Evolutionary conservation across 2,329 filamentous ascomycete genomes (phyloP).

Genomic region (Exophiala mesophila): DNA sequence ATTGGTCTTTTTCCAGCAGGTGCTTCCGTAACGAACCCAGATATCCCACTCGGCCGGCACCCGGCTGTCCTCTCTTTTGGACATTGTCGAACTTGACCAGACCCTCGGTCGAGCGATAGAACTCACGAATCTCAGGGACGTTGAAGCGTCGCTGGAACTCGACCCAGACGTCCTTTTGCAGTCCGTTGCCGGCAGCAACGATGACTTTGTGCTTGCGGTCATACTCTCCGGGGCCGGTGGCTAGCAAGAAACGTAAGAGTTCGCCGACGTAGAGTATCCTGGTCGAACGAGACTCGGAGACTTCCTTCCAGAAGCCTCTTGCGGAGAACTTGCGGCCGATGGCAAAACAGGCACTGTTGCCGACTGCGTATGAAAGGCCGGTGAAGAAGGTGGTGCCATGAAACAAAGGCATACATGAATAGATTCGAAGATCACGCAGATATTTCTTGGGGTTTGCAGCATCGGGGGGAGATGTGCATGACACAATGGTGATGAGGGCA

Average conservation of each 20-base stretch:
- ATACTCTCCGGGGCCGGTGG: slow-evolving; percentile 38
- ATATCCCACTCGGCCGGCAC: slow-evolving; percentile 46
- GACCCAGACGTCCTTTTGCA: slow-evolving; percentile 46
- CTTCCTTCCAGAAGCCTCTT: slow-evolving; percentile 22
- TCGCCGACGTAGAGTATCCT: slow-evolving; percentile 54
- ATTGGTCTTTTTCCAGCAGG: slow-evolving; percentile 46
- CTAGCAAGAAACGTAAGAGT: slow-evolving; percentile 44
- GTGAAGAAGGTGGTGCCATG: slow-evolving; percentile 47
- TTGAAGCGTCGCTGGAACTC: slow-evolving; percentile 37
- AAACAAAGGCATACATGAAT: slow-evolving; percentile 46
- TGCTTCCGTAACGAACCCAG: slow-evolving; percentile 34
- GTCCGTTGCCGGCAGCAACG: slow-evolving; percentile 44
- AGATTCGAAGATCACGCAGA: slow-evolving; percentile 40
- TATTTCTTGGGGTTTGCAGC: slow-evolving; percentile 37
- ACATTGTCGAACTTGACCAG: slow-evolving; percentile 59
- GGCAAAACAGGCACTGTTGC: slow-evolving; percentile 40
- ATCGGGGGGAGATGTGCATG: slow-evolving; percentile 30
- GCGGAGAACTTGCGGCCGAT: slow-evolving; percentile 34
- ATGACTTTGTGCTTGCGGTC: slow-evolving; percentile 43
- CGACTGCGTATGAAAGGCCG: slow-evolving; percentile 39
- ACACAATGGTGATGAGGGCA: slow-evolving; percentile 34
- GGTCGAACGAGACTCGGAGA: slow-evolving; percentile 41
- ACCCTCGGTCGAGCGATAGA: slow-evolving; percentile 74
- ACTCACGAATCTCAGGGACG: slow-evolving; percentile 58
- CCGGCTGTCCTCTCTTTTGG: slow-evolving; percentile 61